Conservation (phyloP, 495 filamentous ascomycete genomes). For the Penicillium longicatenatum region DNA sequence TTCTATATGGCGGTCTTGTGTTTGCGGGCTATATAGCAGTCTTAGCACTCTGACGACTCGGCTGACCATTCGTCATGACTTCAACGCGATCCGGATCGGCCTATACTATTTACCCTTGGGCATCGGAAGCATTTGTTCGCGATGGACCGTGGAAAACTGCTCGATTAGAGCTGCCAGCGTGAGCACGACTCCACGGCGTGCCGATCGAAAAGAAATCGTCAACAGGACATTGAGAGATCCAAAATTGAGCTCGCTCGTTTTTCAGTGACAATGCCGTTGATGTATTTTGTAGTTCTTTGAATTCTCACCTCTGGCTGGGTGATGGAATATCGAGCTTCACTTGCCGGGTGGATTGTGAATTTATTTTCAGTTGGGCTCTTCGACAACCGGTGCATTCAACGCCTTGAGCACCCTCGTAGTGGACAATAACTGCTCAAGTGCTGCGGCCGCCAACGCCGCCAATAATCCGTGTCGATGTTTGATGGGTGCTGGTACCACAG, state of each 20-base stretch:
- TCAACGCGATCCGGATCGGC: conserved; percentile 45
- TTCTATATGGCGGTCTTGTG: conserved; percentile 35
- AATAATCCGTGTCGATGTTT: conserved; percentile 51
- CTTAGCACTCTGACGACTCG: conserved; percentile 35
- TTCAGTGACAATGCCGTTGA: conserved; percentile 35
- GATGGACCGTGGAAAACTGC: conserved; percentile 33
- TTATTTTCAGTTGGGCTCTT: conserved; percentile 45
- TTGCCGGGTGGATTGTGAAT: conserved; percentile 42
- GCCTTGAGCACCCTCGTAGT: conserved; percentile 44
- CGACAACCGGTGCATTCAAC: conserved; percentile 20
- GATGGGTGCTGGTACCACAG: conserved; percentile 45
- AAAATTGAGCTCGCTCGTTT: conserved; percentile 42
- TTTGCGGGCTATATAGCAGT: conserved; percentile 29
- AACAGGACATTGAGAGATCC: conserved; percentile 43
- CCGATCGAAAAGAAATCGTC: conserved; percentile 40
- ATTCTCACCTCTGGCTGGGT: conserved; percentile 53
- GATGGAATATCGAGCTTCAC: conserved; percentile 33
- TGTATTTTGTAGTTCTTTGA: conserved; percentile 29
- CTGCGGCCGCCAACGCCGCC: conserved; percentile 49
- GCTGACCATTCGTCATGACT: conserved; percentile 37
- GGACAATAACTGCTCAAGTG: conserved; percentile 41
- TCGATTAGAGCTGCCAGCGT: conserved; percentile 48
- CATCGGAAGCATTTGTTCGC: conserved; percentile 37
- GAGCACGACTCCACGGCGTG: conserved; percentile 33
- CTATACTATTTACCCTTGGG: conserved; percentile 51